Evolutionary conservation across 78 protist species (phyloP), one percentile per base, ranked within the genome.

Genomic region (Tieghemostelium lacteum): DNA sequence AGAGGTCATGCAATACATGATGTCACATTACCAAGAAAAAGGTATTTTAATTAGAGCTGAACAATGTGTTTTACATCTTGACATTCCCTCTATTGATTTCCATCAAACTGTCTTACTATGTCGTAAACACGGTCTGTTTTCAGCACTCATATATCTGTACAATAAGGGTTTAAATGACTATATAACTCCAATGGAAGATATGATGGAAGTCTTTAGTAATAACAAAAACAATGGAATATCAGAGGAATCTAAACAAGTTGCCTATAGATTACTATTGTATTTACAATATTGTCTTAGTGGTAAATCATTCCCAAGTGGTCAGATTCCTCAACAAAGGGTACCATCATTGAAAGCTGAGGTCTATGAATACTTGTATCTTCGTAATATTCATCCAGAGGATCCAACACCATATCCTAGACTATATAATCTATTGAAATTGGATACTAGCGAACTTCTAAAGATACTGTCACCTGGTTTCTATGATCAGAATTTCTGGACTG

Each of bases 141-240:
- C 66, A n/a, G 95, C 95, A 10, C 8, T 92, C 2, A 85, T 92
- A 2, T 92, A 92, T 85, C 85, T 92, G 1, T 85, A 75, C 88
- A 92, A 73, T 55, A 50, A 58, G 20, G 95, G 87, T 8, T 42
- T 92, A 22, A 60, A 61, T n/a, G 95, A 92, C 50, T 92, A 92
- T 61, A 61, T 85, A 17, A 69, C 92, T 22, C 95, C 95, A n/a
- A 58, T 92, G 28, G 75, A 57, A 17, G 92, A 92, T 54, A 45
- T 92, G 87, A 54, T 80, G 70, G 87, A 64, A 26, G 57, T 42
- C 2, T 33, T 61, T 0, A 36, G 14, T 63, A 16, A 55, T 7
- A n/a, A n/a, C n/a, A 45, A 66, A 16, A 87, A 52, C 22, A 40
- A 49, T 19, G 60, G 37, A 33, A 29, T 34, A 39, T 58, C 31